Evolutionary conservation across 208 protist species (phyloP), one percentile per base, ranked within the genome.

Genomic region (Trypanosoma scelopori): DNA sequence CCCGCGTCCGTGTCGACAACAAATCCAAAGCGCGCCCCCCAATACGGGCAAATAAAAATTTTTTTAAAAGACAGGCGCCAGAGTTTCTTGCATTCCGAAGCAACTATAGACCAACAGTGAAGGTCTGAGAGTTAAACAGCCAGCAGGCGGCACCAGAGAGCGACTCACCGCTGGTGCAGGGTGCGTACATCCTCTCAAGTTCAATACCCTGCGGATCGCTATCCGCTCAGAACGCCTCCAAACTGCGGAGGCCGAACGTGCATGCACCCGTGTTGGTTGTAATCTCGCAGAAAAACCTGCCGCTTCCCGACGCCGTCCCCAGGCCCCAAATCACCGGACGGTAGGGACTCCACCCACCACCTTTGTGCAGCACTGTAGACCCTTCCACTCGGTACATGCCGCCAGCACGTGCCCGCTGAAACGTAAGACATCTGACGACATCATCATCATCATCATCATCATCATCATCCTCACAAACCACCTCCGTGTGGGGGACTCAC

Each of bases 1-100:
- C 91, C 91, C 18, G 69, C 65, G 59, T 94, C 59, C 18, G 84
- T 96, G 72, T 96, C 81, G n/a, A 93, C 82, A 39, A 94, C 71
- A 62, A 93, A 96, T 11, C 78, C 79, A 55, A 89, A 77, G 22
- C 83, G 55, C 11, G 73, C 85, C 15, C 91, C 91, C 55, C 76
- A 81, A 72, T 51, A 15, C 84, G 69, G 46, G 91, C 74, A 57
- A 94, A 87, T 3, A 87, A 58, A n/a, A n/a, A n/a, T n/a, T n/a
- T n/a, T n/a, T n/a, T n/a, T n/a, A n/a, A n/a, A n/a, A n/a, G n/a
- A n/a, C n/a, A n/a, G n/a, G 9, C 86, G 75, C 84, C 88, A 96
- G 35, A 96, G 65, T 3, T 81, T 71, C 72, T 88, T 93, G 47
- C 58, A n/a, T n/a, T n/a, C n/a, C n/a, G 32, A 37, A 37, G 32